Evolutionary conservation across 140 eudicot species (phyloP), one percentile per base, ranked within the genome.

Genomic region (Cichorium intybus): DNA sequence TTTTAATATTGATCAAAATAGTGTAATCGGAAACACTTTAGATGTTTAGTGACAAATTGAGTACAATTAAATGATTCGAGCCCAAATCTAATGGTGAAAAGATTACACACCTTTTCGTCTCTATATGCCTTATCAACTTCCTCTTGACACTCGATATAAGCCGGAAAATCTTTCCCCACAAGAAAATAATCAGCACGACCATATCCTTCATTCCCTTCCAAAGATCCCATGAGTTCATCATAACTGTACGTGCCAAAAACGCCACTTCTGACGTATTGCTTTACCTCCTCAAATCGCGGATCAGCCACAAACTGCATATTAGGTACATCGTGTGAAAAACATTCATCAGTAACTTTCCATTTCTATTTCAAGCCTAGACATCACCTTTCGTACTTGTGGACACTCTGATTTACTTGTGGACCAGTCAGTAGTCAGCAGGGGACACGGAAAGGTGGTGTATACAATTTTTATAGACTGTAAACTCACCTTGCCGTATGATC

Each of bases 171-270:
- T 80, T 90, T 84, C 43, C 97, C 97, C 7, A 90, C 97, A 28
- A 91, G 95, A 75, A 91, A 91, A 72, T 91, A 91, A 77, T 91
- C 97, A 60, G 96, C 97, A 31, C 95, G 91, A 14, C 97, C 97
- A 69, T 84, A 87, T 23, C 96, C 97, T 79, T 90, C 90, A 17
- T 90, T 87, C 74, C 96, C 97, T 78, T 90, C 97, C 70, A 90
- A 81, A 3, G 96, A 91, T n/a, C 96, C 96, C 95, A 91, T 91
- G 26, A 91, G 82, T 59, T 85, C 86, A 15, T 87, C 71, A 59
- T 91, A 87, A 78, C 68, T 87, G 78, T 69, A 74, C 4, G 88
- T 50, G 21, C 95, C 97, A 50, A 91, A 91, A 26, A 87, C 88
- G n/a, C 96, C 97, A 28, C 79, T 82, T 79, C 91, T 90, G 15